phyloP scores from a whole-genome alignment of 2,329 filamentous ascomycete species.

The Didymella segeticola region DNA sequence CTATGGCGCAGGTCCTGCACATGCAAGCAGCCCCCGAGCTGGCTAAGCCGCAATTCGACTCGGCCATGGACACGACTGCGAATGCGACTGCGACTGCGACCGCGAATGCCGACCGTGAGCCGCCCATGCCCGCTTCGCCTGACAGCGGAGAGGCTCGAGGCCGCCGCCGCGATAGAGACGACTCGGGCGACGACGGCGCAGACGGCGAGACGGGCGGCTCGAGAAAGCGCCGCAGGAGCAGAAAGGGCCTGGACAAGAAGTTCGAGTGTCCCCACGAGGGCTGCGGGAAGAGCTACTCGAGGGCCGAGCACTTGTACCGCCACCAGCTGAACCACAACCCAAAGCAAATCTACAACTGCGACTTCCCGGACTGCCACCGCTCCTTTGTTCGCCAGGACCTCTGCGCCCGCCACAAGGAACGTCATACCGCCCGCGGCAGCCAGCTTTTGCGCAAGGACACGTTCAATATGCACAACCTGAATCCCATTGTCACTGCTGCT shows the following conservation, averaged over 20 bases:
- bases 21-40: constrained; percentile 49
- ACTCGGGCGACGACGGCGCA: constrained; percentile 35
- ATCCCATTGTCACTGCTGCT: constrained; percentile 51
- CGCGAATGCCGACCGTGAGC: constrained; percentile 34
- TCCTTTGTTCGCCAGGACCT: constrained; percentile 94
- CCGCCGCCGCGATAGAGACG: constrained; percentile 47
- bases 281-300: constrained; percentile 95
- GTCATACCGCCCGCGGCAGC: constrained; percentile 69
- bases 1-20: constrained; percentile 47
- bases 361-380: constrained; percentile 84
- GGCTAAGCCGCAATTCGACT: constrained; percentile 42
- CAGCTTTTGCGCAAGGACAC: constrained; percentile 77
- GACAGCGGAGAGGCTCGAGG: constrained; percentile 46
- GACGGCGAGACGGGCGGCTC: constrained; percentile 42
- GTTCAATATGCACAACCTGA: constrained; percentile 60
- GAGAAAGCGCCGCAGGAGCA: constrained; percentile 70
- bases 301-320: constrained; percentile 94
- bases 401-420: constrained; percentile 69
- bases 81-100: no score
- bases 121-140: constrained; percentile 43
- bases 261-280: constrained; percentile 76
- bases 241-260: constrained; percentile 80
- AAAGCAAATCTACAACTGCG: constrained; percentile 93
- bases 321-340: constrained; percentile 96
- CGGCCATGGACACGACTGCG: constrained; percentile 44